Percentiles rank a stretch among this genome's conserved stretches.
Conservation (phyloP, 2,329 filamentous ascomycete species). For the Trichophyton benhamiae region DNA sequence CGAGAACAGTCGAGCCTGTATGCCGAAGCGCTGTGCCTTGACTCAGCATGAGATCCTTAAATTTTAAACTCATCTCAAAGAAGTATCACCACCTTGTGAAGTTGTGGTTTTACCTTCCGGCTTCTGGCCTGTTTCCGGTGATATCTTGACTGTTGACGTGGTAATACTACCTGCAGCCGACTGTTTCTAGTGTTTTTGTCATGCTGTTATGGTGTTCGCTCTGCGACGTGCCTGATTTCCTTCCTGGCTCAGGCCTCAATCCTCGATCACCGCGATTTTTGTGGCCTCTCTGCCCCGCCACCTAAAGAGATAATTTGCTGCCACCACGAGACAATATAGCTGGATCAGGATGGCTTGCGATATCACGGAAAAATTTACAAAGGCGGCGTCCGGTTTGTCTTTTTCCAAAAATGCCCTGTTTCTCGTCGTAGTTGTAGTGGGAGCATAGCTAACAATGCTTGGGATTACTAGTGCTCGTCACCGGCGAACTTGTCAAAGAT, state of each 20-base stretch:
- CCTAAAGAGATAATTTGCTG: neutral
- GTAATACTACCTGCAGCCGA: neutral
- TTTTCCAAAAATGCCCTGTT: neutral
- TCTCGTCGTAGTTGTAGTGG: neutral
- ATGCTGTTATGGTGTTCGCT: neutral
- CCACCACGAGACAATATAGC: neutral
- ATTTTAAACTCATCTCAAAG: neutral
- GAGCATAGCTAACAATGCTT: slow-evolving; percentile 3
- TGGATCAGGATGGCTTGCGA: slow-evolving; percentile 34
- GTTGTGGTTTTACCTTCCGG: neutral
- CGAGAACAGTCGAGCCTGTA: neutral
- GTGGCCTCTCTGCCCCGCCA: neutral
- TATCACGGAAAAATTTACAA: slow-evolving; percentile 45
- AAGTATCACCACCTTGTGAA: neutral
- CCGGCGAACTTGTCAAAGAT: slow-evolving; percentile 86
- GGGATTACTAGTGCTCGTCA: slow-evolving; percentile 48
- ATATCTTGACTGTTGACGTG: neutral
- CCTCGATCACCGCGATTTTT: neutral
- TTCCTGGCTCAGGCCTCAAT: neutral
- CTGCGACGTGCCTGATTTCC: neutral
- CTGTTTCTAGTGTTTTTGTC: neutral
- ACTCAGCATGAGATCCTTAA: neutral
- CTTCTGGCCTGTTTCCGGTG: no score
- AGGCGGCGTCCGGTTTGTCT: slow-evolving; percentile 38
- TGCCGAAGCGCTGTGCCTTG: neutral